phyloP scores from a whole-genome alignment of 2,329 filamentous ascomycete species.

The Ilyonectria mors-panacis region DNA sequence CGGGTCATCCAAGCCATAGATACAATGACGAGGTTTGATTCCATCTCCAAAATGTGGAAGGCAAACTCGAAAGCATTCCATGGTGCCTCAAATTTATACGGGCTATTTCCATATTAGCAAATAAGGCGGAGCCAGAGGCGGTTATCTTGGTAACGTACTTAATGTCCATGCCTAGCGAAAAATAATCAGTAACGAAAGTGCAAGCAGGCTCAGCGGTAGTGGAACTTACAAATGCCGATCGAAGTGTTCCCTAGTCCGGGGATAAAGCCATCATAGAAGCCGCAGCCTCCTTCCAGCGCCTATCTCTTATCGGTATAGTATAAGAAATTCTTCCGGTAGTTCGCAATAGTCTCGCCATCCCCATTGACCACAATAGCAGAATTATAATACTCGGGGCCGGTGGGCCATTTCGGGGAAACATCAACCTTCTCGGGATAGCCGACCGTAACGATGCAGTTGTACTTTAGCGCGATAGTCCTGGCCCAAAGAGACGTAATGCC shows the following conservation, averaged over 20 bases:
- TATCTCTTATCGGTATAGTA: conserved; percentile 74
- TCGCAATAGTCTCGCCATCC: conserved; percentile 72
- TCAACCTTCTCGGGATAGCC: conserved; percentile 83
- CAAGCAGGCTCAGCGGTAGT: too few relatives aligned
- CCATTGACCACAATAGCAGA: conserved; percentile 67
- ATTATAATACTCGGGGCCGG: conserved; percentile 69
- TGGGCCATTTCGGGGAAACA: conserved; percentile 63
- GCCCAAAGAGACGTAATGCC: conserved; percentile 83
- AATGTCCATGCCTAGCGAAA: conserved; percentile 64
- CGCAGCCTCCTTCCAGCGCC: conserved; percentile 68
- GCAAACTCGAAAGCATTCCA: conserved; percentile 62
- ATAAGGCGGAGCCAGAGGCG: too few relatives aligned
- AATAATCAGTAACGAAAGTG: conserved; percentile 10
- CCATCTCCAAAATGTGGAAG: conserved; percentile 68
- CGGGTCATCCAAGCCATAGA: conserved; percentile 85
- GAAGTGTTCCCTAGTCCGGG: conserved; percentile 65
- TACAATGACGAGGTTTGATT: conserved; percentile 76
- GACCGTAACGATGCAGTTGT: conserved; percentile 77
- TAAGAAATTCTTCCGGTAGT: conserved; percentile 73
- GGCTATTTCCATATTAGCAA: too few relatives aligned
- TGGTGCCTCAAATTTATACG: conserved; percentile 57
- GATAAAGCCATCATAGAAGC: conserved; percentile 64
- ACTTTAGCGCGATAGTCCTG: conserved; percentile 73
- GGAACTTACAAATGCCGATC: conserved; percentile 76
- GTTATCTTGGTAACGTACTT: too few relatives aligned